These are phyloP conservation scores for Diutina sp. DNA, from an alignment of 1,139 yeast species.

Conservation along the genomic window DNA sequence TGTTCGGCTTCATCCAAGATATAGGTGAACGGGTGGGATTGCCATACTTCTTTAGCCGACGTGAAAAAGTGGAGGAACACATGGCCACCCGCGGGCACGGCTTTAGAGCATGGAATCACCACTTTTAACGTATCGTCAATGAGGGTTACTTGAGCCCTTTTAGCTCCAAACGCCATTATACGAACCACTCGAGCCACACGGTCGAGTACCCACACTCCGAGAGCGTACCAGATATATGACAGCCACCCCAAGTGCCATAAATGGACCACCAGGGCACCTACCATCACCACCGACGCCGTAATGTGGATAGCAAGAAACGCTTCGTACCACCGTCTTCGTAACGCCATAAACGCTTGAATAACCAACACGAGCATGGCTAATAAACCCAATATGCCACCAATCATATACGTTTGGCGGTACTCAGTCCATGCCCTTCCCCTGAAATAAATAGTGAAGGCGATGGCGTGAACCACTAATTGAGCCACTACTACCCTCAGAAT, in stretches of 20 bases:
- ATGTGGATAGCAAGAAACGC: not conserved
- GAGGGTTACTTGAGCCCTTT: not conserved
- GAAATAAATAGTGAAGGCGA: slow-evolving; percentile 16
- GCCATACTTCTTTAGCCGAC: not conserved
- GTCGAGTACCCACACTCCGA: slow-evolving; percentile 28
- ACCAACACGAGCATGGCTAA: not conserved
- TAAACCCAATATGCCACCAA: not conserved
- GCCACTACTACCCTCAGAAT: slow-evolving; percentile 18
- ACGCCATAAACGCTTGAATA: slow-evolving; percentile 8
- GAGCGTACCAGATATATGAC: slow-evolving; percentile 11
- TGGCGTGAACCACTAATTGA: slow-evolving; percentile 21
- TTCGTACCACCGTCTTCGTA: not conserved
- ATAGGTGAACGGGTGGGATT: not conserved
- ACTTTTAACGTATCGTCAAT: not conserved
- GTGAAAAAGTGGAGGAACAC: not conserved
- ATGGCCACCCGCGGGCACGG: not conserved
- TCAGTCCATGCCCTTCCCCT: not conserved
- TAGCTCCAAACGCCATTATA: not conserved
- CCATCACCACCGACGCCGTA: not conserved
- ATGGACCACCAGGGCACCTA: not conserved
- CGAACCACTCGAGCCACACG: slow-evolving; percentile 16
- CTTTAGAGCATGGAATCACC: not conserved
- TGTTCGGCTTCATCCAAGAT: not conserved
- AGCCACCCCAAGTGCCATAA: slow-evolving; percentile 11
- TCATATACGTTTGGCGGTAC: not conserved